These are phyloP conservation scores for Stachybotrys chartarum DNA, from an alignment of 2,329 filamentous ascomycete species.

Conservation along the genomic window DNA sequence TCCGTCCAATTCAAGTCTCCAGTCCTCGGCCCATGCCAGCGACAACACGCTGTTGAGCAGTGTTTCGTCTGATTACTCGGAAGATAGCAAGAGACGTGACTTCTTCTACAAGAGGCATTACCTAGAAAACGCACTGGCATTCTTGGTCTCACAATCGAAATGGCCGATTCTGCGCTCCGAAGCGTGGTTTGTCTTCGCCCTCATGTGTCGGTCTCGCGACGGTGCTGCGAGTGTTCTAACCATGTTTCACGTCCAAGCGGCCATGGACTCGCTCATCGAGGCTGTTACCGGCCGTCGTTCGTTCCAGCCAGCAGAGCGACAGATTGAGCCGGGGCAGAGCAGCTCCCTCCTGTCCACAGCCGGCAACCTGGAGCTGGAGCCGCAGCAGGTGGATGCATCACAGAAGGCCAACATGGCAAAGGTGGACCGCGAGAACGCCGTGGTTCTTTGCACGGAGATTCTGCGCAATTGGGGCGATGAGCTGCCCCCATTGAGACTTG, in stretches of 20 bases:
- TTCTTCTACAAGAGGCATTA: conserved; percentile 40
- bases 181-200: conserved; percentile 54
- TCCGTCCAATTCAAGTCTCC: conserved; percentile 15
- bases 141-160: conserved; percentile 48
- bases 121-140: conserved; percentile 36
- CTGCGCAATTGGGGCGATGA: conserved; percentile 34
- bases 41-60: conserved; percentile 1
- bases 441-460: conserved; percentile 52
- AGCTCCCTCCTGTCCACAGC: conserved; percentile 10
- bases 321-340: conserved; percentile 7
- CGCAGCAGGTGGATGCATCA: conserved; percentile 37
- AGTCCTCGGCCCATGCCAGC: not conserved
- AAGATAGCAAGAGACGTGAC: conserved; percentile 13
- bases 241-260: conserved; percentile 33
- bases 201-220: conserved; percentile 46
- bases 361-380: conserved; percentile 32
- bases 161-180: conserved; percentile 55
- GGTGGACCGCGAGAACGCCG: conserved; percentile 53
- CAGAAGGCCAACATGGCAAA: conserved; percentile 37
- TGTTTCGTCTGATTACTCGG: conserved; percentile 6
- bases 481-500: conserved; percentile 29
- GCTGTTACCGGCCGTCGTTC: conserved; percentile 38
- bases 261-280: conserved; percentile 36
- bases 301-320: conserved; percentile 6
- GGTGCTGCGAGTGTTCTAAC: conserved; percentile 39